Evolutionary conservation across 1,139 yeast species (phyloP), one percentile per base, ranked within the genome.

Genomic region (Lipomyces yarrowii): DNA sequence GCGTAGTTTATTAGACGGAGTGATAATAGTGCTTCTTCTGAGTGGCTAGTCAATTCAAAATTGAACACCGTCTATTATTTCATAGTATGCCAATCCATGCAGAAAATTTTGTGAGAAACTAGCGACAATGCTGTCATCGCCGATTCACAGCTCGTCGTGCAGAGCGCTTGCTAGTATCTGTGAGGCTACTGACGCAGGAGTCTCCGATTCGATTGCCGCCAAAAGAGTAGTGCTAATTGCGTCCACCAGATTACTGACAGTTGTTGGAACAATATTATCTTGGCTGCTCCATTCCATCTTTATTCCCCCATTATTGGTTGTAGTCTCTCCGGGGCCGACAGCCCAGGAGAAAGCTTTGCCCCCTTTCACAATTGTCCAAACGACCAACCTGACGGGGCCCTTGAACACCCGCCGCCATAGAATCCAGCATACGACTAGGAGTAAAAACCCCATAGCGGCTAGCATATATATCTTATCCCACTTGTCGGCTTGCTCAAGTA

Each of bases 401-500:
- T 83, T 80, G 55, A 89, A 77, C 2, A 89, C 79, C 64, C 93
- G 79, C 70, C 88, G 78, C 87, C 89, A 89, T 1, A 88, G 70
- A 26, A 89, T 86, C 89, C 90, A 88, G 2, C 78, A 74, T 69
- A 89, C 79, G 51, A 87, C 88, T 1, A 82, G 70, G 2, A 82
- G 78, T 65, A 89, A 81, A 70, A 89, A 86, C 23, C 85, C 86
- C 57, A 88, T 72, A 39, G 90, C 82, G 62, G 84, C 76, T 70
- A 86, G 85, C 73, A 89, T 88, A 64, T 86, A 78, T 60, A 84
- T 79, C 62, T 89, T 81, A 72, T 89, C 94, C 69, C 82, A 78
- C 64, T 82, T 80, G 72, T 89, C 91, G 61, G 90, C 90, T 72
- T 86, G 86, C 72, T 88, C 91, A 64, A 89, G 85, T 66, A 87